Evolutionary conservation across 352 stramenopile genomes (phyloP).

Genomic region (Phytophthora sansomeana): DNA sequence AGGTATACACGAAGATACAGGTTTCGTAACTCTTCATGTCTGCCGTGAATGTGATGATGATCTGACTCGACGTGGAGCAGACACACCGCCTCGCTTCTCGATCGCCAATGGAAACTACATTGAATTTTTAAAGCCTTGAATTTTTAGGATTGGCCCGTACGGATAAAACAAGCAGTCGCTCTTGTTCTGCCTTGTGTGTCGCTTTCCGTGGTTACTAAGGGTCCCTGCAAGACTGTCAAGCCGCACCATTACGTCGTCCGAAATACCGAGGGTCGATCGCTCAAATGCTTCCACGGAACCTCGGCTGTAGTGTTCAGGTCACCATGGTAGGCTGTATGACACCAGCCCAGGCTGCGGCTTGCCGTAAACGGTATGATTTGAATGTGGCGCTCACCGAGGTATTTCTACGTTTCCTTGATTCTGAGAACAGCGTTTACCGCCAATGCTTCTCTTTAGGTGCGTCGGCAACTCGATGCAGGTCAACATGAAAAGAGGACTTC

Average conservation of each 20-base stretch:
- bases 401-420: too few species aligned
- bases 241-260: slow-evolving; percentile 21
- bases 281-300: slow-evolving; percentile 13
- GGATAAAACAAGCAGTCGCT: not conserved
- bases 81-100: not conserved
- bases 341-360: too few species aligned
- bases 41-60: not conserved
- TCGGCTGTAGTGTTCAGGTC: too few species aligned
- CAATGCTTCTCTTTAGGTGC: too few species aligned
- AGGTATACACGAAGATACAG: not conserved
- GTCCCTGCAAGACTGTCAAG: slow-evolving; percentile 3
- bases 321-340: too few species aligned
- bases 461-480: too few species aligned
- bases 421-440: too few species aligned
- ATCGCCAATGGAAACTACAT: not conserved
- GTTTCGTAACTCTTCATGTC: too few species aligned
- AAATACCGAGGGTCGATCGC: slow-evolving; percentile 20
- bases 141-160: not conserved
- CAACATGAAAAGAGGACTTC: not conserved
- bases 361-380: too few species aligned
- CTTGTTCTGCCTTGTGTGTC: slow-evolving; percentile 5
- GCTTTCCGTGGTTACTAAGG: slow-evolving; percentile 5
- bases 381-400: too few species aligned
- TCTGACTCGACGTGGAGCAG: not conserved
- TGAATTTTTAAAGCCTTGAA: not conserved